These are phyloP conservation scores for Strobilomyces echinocephalus DNA, from an alignment of 768 basidiomycete genomes.

Conservation along the genomic window DNA sequence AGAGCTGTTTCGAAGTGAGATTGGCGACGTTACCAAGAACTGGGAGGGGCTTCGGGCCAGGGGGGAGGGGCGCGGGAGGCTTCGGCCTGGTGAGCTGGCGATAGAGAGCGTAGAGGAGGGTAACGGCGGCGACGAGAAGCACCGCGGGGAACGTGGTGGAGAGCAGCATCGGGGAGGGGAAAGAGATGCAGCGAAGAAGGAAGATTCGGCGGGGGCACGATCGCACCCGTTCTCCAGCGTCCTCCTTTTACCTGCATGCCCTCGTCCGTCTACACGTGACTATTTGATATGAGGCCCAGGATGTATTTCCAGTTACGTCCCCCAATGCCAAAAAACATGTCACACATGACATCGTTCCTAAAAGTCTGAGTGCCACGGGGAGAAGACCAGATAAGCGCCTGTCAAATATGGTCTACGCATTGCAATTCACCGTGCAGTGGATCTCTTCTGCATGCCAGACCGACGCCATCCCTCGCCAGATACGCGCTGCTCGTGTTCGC, in stretches of 20 bases:
- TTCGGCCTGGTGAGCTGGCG: conserved; percentile 11
- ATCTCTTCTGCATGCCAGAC: not conserved
- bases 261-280: conserved; percentile 11
- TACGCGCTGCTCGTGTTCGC: not conserved
- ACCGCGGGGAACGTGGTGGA: conserved; percentile 12
- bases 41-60: conserved; percentile 64
- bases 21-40: conserved; percentile 62
- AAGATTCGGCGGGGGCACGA: conserved; percentile 2
- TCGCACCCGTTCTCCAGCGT: not conserved
- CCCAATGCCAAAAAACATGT: not conserved
- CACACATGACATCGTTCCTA: not conserved
- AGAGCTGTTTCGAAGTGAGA: conserved; percentile 56
- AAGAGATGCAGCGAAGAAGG: conserved; percentile 21
- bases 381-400: not conserved
- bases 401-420: not conserved
- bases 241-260: conserved; percentile 8
- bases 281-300: no score
- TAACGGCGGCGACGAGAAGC: conserved; percentile 17
- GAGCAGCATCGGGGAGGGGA: conserved; percentile 8
- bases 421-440: not conserved
- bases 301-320: not conserved
- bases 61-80: conserved; percentile 44
- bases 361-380: not conserved
- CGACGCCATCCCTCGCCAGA: not conserved
- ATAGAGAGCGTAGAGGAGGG: conserved; percentile 16